Evolutionary conservation across 345 rosid genomes (phyloP).

Genomic region (Citrus reticulata): DNA sequence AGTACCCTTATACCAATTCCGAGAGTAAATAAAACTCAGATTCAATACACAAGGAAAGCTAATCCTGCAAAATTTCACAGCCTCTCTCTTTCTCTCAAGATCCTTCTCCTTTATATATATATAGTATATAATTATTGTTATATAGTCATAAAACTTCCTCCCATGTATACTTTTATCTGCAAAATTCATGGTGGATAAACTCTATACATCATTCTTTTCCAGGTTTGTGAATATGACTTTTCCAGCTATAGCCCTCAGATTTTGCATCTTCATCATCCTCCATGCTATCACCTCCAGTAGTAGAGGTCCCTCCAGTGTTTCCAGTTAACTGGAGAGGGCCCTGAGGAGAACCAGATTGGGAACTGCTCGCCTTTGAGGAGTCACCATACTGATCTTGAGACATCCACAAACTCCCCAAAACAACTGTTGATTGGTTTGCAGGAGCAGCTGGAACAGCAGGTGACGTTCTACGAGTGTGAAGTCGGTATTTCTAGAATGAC

Average conservation of each 20-base stretch:
- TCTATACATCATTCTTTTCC: slow-evolving; percentile 43
- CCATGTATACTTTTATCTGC: slow-evolving; percentile 55
- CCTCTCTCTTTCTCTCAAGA: slow-evolving; percentile 25
- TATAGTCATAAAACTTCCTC: slow-evolving; percentile 31
- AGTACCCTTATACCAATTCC: slow-evolving; percentile 19
- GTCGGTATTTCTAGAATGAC: slow-evolving; percentile 70
- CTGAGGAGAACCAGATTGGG: slow-evolving; percentile 72
- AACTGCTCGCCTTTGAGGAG: slow-evolving; percentile 46
- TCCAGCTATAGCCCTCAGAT: slow-evolving; percentile 71
- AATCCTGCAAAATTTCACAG: slow-evolving; percentile 53
- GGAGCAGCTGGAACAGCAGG: slow-evolving; percentile 24
- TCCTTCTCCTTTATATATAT: slow-evolving; percentile 33
- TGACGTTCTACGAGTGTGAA: slow-evolving; percentile 54
- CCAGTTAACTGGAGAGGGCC: slow-evolving; percentile 73
- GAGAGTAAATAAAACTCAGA: slow-evolving; percentile 37
- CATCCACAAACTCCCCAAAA: slow-evolving; percentile 59
- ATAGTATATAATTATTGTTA: slow-evolving; percentile 21
- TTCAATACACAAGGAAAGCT: slow-evolving; percentile 34
- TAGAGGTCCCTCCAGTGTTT: slow-evolving; percentile 49
- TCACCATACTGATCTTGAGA: slow-evolving; percentile 49
- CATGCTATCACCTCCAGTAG: slow-evolving; percentile 57
- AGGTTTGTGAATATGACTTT: slow-evolving; percentile 36
- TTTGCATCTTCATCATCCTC: slow-evolving; percentile 80
- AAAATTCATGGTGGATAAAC: slow-evolving; percentile 49
- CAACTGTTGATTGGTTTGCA: slow-evolving; percentile 46